These are phyloP conservation scores for Umbelopsis vinacea DNA, from an alignment of 192 early-diverging fungal species.

Conservation along the genomic window DNA sequence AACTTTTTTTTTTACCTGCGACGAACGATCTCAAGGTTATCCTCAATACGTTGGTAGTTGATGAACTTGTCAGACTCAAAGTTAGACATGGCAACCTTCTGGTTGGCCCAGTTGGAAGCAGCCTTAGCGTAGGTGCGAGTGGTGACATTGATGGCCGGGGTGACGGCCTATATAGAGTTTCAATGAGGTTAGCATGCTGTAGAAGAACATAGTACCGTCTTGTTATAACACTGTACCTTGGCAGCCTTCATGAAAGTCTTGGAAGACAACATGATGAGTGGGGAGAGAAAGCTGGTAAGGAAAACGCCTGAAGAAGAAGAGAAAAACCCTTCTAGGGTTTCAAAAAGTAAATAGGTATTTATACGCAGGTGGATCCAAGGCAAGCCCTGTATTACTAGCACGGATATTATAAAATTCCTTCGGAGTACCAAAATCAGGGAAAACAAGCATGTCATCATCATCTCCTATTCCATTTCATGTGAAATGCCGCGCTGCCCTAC, in stretches of 20 bases:
- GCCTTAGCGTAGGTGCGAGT: conserved; percentile 61
- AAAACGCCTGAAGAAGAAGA: conserved; percentile 23
- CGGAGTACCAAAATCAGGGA: conserved; percentile 1
- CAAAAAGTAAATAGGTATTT: background rate
- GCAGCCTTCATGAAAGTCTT: conserved; percentile 40
- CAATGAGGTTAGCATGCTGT: background rate
- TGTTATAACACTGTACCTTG: conserved; percentile 29
- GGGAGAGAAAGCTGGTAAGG: background rate
- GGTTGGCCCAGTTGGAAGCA: conserved; percentile 47
- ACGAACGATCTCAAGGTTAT: conserved; percentile 92
- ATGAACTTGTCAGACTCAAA: conserved; percentile 93
- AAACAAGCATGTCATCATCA: conserved; percentile 24
- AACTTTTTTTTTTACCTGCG: conserved; percentile 73
- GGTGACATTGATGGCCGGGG: conserved; percentile 33
- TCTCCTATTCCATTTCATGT: conserved; percentile 8
- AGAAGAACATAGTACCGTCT: no score
- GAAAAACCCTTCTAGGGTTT: conserved; percentile 5
- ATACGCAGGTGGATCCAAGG: background rate
- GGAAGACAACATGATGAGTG: conserved; percentile 38
- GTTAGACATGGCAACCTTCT: conserved; percentile 90
- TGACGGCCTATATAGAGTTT: conserved; percentile 30
- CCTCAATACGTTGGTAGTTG: conserved; percentile 96
- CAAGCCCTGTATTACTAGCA: background rate
- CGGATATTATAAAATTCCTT: conserved; percentile 9
- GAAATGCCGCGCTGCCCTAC: background rate